Evolutionary conservation across 805 yeast species (phyloP), one percentile per base, ranked within the genome.

Genomic region (Starmerella apis): DNA sequence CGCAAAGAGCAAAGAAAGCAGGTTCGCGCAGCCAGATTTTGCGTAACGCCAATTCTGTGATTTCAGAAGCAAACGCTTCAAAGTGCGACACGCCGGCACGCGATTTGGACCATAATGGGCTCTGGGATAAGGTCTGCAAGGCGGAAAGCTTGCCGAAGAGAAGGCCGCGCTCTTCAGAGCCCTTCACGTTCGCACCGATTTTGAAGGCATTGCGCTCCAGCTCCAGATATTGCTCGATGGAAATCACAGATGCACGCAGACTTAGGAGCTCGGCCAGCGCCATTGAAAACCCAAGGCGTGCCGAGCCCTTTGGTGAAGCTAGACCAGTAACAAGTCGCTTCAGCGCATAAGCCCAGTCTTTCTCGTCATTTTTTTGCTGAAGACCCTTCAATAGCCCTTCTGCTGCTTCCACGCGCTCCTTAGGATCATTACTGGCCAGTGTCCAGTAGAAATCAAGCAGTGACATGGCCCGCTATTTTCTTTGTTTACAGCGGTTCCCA

Each of bases 11-110:
- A 60, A 73, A 84, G 59, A 84, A 71, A 36, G 86, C 73, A 3
- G 94, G 78, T 65, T 90, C 96, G 53, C 94, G 71, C 37, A 88
- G 75, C 96, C 96, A 88, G 1, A 84, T 76, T 63, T 88, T 90
- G 31, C 68, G 56, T 13, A 69, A 63, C 0, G 94, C 75, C 49
- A 88, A 68, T 22, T 75, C 78, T 4, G 85, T 63, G 32, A 83
- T 59, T 27, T 69, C 63, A 4, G 70, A 66, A 24, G 77, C 63
- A 41, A 81, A 74, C 11, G 65, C 63, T 16, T 61, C 53, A 45
- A 71, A 67, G 43, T 72, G 70, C 2, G 59, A 63, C 1, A 67
- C 56, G 14, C 54, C 53, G 10, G 54, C 49, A 19, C 19, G 23
- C 20, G 3, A 6, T 11, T 23, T 20, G 14, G 61, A 56, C 49